Conservation (phyloP, 2,329 filamentous ascomycete species). For the Cladorrhinum sp. region DNA sequence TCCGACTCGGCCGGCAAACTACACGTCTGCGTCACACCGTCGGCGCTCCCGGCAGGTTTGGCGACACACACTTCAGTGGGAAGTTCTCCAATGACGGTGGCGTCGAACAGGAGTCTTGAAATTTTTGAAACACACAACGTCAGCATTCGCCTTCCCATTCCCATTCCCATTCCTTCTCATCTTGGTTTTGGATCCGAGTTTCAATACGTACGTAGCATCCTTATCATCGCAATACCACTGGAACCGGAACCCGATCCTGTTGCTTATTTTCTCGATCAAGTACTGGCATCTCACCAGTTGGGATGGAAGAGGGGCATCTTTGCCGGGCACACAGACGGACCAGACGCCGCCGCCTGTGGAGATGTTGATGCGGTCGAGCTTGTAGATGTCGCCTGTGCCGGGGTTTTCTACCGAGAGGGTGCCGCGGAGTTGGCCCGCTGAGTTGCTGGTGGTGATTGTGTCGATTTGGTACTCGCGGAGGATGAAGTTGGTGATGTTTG, state of each 20-base stretch:
- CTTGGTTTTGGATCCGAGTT: too few species aligned
- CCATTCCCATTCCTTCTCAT: too few species aligned
- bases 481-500: slow-evolving; percentile 4
- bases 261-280: slow-evolving; percentile 2
- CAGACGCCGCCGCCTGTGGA: slow-evolving; percentile 7
- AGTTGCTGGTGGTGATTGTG: neutral
- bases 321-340: slow-evolving; percentile 8
- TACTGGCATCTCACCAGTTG: slow-evolving; percentile 12
- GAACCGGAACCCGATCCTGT: slow-evolving; percentile 11
- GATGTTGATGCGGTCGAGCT: slow-evolving; percentile 7
- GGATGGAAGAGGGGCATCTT: slow-evolving; percentile 1
- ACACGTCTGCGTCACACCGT: slow-evolving; percentile 13
- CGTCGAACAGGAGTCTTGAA: slow-evolving; percentile 8
- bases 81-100: slow-evolving; percentile 11
- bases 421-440: neutral
- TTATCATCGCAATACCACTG: slow-evolving; percentile 11
- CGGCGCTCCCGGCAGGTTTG: neutral
- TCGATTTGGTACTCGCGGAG: slow-evolving; percentile 9
- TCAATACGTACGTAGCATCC: neutral
- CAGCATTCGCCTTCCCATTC: too few species aligned
- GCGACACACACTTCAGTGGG: slow-evolving; percentile 8
- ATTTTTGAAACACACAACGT: neutral
- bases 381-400: slow-evolving; percentile 9
- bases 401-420: slow-evolving; percentile 14
- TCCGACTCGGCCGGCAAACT: neutral